Evolutionary conservation across 495 filamentous ascomycete species (phyloP).

Genomic region (Acidomyces sp.): DNA sequence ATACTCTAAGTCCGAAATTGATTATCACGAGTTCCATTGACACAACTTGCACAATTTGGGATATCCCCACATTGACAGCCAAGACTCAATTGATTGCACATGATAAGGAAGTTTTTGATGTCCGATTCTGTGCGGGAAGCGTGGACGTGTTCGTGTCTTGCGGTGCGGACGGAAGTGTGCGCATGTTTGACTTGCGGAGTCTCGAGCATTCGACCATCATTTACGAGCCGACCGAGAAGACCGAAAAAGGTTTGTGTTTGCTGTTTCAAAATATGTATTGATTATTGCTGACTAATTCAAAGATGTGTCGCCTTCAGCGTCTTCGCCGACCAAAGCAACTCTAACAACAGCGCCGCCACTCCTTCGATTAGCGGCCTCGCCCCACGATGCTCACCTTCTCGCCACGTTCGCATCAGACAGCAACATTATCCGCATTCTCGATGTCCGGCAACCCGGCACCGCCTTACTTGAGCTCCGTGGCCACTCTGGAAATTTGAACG

Average conservation of each 20-base stretch:
- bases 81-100: conserved; percentile 98
- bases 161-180: conserved; percentile 91
- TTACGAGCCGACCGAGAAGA: conserved; percentile 87
- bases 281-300: conserved; percentile 7
- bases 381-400: conserved; percentile 88
- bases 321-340: conserved; percentile 33
- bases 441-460: conserved; percentile 92
- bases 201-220: conserved; percentile 98
- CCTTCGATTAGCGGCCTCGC: conserved; percentile 81
- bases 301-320: conserved; percentile 31
- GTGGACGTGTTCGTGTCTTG: conserved; percentile 96
- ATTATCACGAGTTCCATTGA: conserved; percentile 99
- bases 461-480: conserved; percentile 87
- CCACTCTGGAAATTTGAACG: conserved; percentile 75
- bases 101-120: conserved; percentile 98
- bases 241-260: conserved; percentile 54
- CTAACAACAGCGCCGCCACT: conserved; percentile 59
- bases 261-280: background rate
- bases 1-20: conserved; percentile 82
- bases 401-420: conserved; percentile 94
- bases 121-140: conserved; percentile 91
- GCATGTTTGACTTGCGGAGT: conserved; percentile 97
- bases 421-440: conserved; percentile 83
- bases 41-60: conserved; percentile 99
- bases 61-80: conserved; percentile 92